These are phyloP conservation scores for Russula ochroleuca DNA, from an alignment of 768 basidiomycete species.

Conservation along the genomic window DNA sequence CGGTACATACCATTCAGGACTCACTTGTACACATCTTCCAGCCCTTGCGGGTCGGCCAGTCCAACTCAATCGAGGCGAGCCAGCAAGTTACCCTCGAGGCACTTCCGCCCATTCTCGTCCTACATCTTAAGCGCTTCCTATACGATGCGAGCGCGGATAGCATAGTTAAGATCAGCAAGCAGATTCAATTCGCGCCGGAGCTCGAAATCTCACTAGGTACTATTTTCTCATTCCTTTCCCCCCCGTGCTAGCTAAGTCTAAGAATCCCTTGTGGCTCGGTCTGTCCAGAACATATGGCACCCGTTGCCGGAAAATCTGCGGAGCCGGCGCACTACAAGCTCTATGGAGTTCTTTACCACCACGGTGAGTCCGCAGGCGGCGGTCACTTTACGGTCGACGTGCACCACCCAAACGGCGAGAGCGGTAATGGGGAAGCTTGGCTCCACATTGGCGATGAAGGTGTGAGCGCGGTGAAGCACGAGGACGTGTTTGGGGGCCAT, in stretches of 20 bases:
- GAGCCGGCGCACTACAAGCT: too few species aligned
- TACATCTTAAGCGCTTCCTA: conserved; percentile 38
- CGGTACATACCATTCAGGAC: too few species aligned
- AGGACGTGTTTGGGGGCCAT: too few species aligned
- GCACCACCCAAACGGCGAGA: conserved; percentile 63
- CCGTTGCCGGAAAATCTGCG: too few species aligned
- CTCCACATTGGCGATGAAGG: too few species aligned
- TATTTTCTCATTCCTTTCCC: conserved; percentile 19
- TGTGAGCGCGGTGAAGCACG: too few species aligned
- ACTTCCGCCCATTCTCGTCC: conserved; percentile 75
- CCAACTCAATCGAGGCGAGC: conserved; percentile 57
- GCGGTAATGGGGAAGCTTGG: conserved; percentile 15
- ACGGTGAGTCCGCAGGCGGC: too few species aligned
- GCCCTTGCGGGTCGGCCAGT: conserved; percentile 31
- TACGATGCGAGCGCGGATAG: too few species aligned
- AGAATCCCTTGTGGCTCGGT: not conserved
- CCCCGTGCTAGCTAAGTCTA: not conserved
- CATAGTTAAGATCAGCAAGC: too few species aligned
- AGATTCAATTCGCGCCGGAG: too few species aligned
- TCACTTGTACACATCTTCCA: too few species aligned
- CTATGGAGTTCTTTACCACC: too few species aligned
- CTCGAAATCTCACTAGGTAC: conserved; percentile 61
- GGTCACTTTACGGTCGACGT: conserved; percentile 36
- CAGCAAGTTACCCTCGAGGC: conserved; percentile 77
- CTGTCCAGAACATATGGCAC: conserved; percentile 10